Evolutionary conservation across 208 protist genomes (phyloP).

Genomic region (Acanthamoeba triangularis): DNA sequence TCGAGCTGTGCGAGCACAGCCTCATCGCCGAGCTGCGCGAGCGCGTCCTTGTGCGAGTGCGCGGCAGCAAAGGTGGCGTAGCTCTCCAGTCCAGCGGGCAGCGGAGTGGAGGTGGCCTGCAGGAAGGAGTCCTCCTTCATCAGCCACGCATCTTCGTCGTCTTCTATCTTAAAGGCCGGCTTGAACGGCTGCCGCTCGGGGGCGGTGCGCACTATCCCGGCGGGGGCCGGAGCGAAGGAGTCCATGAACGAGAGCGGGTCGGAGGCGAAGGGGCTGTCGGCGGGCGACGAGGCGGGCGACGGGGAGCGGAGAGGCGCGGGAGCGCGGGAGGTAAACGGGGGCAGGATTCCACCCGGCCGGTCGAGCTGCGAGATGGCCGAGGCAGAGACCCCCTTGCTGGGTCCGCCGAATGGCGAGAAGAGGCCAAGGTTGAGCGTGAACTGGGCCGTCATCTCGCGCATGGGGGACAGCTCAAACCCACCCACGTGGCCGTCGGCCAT

Average conservation of each 20-base stretch:
- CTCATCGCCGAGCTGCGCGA: slow-evolving; percentile 5
- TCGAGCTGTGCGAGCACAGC: slow-evolving; percentile 22
- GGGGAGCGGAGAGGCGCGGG: not conserved
- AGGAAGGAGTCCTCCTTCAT: slow-evolving; percentile 54
- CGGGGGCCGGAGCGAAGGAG: not conserved
- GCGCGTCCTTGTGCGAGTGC: not conserved
- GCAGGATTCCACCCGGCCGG: not conserved
- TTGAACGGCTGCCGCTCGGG: not conserved
- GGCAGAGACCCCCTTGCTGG: not conserved
- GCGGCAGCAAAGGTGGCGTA: not conserved
- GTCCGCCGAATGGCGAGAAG: slow-evolving; percentile 30
- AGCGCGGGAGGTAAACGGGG: not conserved
- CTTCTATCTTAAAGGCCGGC: not conserved
- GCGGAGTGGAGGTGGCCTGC: not conserved
- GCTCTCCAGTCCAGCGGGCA: not conserved
- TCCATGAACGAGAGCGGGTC: slow-evolving; percentile 57
- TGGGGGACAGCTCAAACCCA: not conserved
- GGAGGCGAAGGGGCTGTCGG: not conserved
- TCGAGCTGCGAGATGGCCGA: not conserved
- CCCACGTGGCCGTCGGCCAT: not conserved
- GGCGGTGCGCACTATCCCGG: not conserved
- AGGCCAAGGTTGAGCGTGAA: slow-evolving; percentile 56
- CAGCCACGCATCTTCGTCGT: slow-evolving; percentile 29
- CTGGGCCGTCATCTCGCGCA: slow-evolving; percentile 68
- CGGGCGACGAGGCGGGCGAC: not conserved